These are phyloP conservation scores for Bryum argenteum DNA, from an alignment of 225 moss, liverwort and hornwort genomes.

Conservation along the genomic window DNA sequence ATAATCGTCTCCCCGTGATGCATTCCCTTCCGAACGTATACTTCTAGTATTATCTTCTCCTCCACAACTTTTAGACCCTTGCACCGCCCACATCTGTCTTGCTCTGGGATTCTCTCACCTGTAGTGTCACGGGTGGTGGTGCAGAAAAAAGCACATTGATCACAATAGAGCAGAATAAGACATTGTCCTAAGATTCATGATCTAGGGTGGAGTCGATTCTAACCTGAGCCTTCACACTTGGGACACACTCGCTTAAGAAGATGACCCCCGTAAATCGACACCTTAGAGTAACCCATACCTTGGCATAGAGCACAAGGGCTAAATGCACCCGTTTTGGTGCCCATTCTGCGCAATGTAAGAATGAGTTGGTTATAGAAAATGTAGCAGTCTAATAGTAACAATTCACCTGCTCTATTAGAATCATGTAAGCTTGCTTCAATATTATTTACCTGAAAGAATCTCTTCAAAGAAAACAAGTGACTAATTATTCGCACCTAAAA, in stretches of 20 bases:
- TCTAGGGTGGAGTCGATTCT: neutral
- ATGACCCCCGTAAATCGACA: slow-evolving; percentile 80
- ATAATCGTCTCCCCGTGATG: slow-evolving; percentile 49
- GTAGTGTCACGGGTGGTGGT: neutral
- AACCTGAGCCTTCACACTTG: slow-evolving; percentile 82
- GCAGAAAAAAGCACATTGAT: neutral
- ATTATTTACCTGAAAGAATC: too few relatives aligned
- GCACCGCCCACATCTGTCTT: slow-evolving; percentile 89
- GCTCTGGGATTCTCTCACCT: slow-evolving; percentile 84
- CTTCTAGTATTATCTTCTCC: slow-evolving; percentile 53
- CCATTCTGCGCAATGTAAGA: slow-evolving; percentile 57
- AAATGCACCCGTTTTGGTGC: slow-evolving; percentile 84
- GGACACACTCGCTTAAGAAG: slow-evolving; percentile 86
- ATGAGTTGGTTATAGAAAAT: neutral
- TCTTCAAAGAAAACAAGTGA: too few relatives aligned
- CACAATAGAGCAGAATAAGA: too few relatives aligned
- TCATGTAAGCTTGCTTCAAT: too few relatives aligned
- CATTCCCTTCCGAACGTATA: slow-evolving; percentile 56
- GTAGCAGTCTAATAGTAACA: neutral
- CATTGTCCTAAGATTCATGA: too few relatives aligned
- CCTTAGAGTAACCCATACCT: slow-evolving; percentile 92
- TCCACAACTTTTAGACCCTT: slow-evolving; percentile 80
- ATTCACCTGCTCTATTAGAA: too few relatives aligned
- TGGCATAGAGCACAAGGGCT: slow-evolving; percentile 81
- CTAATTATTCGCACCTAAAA: too few relatives aligned